Evolutionary conservation across 2,329 filamentous ascomycete species (phyloP).

Genomic region (Sarocladium strictum): DNA sequence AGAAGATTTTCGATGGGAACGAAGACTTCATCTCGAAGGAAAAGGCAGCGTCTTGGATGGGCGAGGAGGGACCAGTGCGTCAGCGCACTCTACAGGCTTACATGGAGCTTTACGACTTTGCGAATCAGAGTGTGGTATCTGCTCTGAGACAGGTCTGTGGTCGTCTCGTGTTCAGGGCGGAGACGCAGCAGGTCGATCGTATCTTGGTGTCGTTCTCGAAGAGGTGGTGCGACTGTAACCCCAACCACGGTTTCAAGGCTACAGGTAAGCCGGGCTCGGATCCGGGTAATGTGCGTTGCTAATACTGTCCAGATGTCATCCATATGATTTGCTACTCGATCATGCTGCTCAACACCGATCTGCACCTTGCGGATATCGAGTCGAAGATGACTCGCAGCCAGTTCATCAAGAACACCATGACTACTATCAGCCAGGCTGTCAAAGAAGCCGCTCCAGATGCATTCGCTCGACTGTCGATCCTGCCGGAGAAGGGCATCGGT

Average conservation of each 20-base stretch:
- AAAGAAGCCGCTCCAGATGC: constrained; percentile 64
- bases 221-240: constrained; percentile 91
- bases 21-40: constrained; percentile 76
- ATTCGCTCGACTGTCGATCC: constrained; percentile 53
- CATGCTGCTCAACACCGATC: constrained; percentile 89
- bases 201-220: constrained; percentile 85
- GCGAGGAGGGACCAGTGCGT: constrained; percentile 60
- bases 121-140: constrained; percentile 70
- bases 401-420: constrained; percentile 94
- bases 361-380: constrained; percentile 92
- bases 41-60: constrained; percentile 82
- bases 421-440: constrained; percentile 74
- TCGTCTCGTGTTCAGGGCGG: constrained; percentile 76
- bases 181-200: constrained; percentile 94
- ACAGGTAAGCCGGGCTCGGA: constrained; percentile 50
- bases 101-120: constrained; percentile 88
- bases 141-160: constrained; percentile 76
- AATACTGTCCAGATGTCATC: constrained; percentile 65
- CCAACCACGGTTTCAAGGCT: constrained; percentile 86
- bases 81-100: constrained; percentile 65
- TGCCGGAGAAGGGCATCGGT: constrained; percentile 37
- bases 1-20: constrained; percentile 76
- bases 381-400: constrained; percentile 93
- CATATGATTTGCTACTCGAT: constrained; percentile 97
- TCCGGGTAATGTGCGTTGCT: constrained; percentile 19